Conservation (phyloP, 2,329 filamentous ascomycete genomes). For the Rosellinia necatrix region DNA sequence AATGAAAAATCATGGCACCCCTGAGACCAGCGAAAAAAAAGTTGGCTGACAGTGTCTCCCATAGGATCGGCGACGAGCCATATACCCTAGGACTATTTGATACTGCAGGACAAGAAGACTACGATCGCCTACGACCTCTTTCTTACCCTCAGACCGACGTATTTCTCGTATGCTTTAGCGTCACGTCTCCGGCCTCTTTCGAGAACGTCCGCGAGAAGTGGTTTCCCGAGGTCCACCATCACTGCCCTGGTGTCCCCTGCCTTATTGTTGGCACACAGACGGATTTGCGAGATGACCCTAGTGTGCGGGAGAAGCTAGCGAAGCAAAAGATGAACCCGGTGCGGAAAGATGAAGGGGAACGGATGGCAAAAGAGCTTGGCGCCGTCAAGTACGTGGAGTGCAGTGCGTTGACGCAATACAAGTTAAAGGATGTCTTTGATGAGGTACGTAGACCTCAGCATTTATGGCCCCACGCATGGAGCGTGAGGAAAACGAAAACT, state of each 20-base stretch:
- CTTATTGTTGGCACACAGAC: slow-evolving; percentile 97
- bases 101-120: slow-evolving; percentile 99
- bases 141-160: slow-evolving; percentile 99
- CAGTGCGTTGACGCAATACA: slow-evolving; percentile 96
- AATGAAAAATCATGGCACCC: too few species aligned
- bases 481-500: slow-evolving; percentile 27
- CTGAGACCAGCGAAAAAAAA: background rate
- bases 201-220: slow-evolving; percentile 99
- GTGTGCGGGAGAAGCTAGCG: slow-evolving; percentile 85
- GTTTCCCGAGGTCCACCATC: slow-evolving; percentile 98
- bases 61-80: slow-evolving; percentile 97
- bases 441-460: slow-evolving; percentile 68
- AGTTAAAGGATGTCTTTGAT: slow-evolving; percentile 98
- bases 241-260: slow-evolving; percentile 96
- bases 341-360: slow-evolving; percentile 87
- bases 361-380: slow-evolving; percentile 95
- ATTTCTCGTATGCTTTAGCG: slow-evolving; percentile 98
- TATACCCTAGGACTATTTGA: slow-evolving; percentile 97
- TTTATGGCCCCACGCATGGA: background rate
- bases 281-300: slow-evolving; percentile 87
- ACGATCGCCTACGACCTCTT: slow-evolving; percentile 92
- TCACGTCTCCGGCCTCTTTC: slow-evolving; percentile 95
- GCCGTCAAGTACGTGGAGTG: slow-evolving; percentile 99
- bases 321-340: slow-evolving; percentile 98
- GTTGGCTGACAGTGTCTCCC: slow-evolving; percentile 26